Evolutionary conservation across 139 green algal species (phyloP), one percentile per base, ranked within the genome.

Genomic region (Chlamydomonas applanata): DNA sequence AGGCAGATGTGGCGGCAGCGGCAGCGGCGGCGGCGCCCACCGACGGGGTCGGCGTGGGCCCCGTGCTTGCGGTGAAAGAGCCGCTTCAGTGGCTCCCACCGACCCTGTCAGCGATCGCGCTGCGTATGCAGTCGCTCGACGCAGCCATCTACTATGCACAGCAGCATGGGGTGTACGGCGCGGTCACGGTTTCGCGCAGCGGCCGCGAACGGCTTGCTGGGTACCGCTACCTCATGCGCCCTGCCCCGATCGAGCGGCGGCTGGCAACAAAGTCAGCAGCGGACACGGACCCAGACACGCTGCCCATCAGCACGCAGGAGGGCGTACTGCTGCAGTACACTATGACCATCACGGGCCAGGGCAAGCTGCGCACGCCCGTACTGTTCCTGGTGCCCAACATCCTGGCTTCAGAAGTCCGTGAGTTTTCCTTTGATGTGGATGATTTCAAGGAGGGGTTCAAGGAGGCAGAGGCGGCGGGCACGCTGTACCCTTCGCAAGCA

Each of bases 51-150:
- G 40, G 36, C 65, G 3, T 30, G 62, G 34, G 34, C 30, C 17
- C 30, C 30, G n/a, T 70, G 30, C 30, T 52, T 3, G 60, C 53
- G 0, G n/a, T 62, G 2, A 29, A 20, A 17, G 76, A 89, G 72
- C 78, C 80, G 17, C 82, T 97, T 57, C 71, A 75, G 13, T 97
- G 92, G 92, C 86, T 97, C 57, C 92, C 92, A 3, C 52, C 83
- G 46, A 97, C 92, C 0, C 46, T 70, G 16, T 72, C 89, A 0
- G 84, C 91, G 0, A 29, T 97, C 25, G 72, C 81, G n/a, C 75
- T 94, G 71, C 84, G 92, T 7, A 70, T 96, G 70, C 60, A 75
- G 45, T 73, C 85, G 0, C 68, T 97, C 19, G 90, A 96, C 59
- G 79, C 88, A 0, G 75, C 89, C 0, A 33, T 85, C 0, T 94